A percentile compares a stretch with the other conserved stretches of the same genome.
Conservation (phyloP, 257 asterid genomes). For the Capsicum pubescens region DNA sequence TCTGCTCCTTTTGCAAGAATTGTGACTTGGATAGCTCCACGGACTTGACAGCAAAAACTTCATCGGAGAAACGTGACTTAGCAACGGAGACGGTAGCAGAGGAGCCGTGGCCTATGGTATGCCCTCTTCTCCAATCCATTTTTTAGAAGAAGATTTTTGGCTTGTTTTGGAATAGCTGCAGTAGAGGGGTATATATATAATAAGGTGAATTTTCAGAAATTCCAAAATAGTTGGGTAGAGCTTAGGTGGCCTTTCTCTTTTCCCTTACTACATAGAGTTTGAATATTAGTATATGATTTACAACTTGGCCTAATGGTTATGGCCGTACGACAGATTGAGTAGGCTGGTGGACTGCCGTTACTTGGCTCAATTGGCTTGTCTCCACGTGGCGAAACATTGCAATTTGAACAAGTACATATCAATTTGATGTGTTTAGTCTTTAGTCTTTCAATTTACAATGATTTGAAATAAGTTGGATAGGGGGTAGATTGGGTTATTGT, state of each 20-base stretch:
- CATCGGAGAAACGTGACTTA: conserved; percentile 35
- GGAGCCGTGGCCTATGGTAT: conserved; percentile 69
- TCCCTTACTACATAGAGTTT: conserved; percentile 32
- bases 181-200: neutral
- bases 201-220: conserved; percentile 35
- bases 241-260: conserved; percentile 32
- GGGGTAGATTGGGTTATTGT: conserved; percentile 43
- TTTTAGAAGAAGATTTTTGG: conserved; percentile 25
- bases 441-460: conserved; percentile 16
- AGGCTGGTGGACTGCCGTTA: conserved; percentile 33
- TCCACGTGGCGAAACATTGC: conserved; percentile 43
- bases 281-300: conserved; percentile 47
- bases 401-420: conserved; percentile 29
- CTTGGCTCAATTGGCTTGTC: conserved; percentile 36
- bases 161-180: neutral
- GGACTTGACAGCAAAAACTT: conserved; percentile 68
- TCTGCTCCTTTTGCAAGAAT: conserved; percentile 54
- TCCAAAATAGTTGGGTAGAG: conserved; percentile 65
- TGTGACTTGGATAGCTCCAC: conserved; percentile 51
- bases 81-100: conserved; percentile 69
- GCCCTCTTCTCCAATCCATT: conserved; percentile 85
- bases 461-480: conserved; percentile 38
- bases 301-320: conserved; percentile 57
- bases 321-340: conserved; percentile 35
- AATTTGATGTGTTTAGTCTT: neutral